Conservation (phyloP, 1,284 basidiomycete species). For the Golubevia pallescens region DNA sequence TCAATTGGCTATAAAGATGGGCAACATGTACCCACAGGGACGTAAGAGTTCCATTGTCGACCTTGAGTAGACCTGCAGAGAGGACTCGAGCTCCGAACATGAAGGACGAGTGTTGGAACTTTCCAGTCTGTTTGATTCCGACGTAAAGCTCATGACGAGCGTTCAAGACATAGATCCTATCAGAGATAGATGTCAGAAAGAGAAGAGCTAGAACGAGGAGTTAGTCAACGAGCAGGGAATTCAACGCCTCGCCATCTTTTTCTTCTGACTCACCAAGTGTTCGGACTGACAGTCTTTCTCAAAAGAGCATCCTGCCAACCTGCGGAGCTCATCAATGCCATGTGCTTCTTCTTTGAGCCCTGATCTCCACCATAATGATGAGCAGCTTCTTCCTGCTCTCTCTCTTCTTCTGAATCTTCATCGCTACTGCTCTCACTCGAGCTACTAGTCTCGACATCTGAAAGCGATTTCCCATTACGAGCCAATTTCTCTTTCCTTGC, state of each 20-base stretch:
- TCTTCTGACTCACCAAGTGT: constrained; percentile 1
- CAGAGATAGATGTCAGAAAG: no score
- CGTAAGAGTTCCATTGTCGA: constrained; percentile 33
- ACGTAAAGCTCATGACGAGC: constrained; percentile 44
- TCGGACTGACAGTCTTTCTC: constrained; percentile 24
- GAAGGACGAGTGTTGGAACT: constrained; percentile 51
- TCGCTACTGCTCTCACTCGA: constrained; percentile 19
- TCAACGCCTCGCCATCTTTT: no score
- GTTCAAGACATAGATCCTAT: constrained; percentile 50
- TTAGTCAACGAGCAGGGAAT: no score
- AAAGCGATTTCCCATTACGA: constrained; percentile 10
- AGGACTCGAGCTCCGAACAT: constrained; percentile 45
- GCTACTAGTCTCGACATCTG: constrained; percentile 6
- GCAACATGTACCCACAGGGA: no score
- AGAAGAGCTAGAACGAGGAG: no score
- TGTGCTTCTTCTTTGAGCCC: constrained; percentile 17
- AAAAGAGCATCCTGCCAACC: constrained; percentile 37
- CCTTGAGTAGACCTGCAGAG: constrained; percentile 40
- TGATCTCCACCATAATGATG: constrained; percentile 29
- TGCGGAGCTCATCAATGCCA: constrained; percentile 14
- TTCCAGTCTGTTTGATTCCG: constrained; percentile 49
- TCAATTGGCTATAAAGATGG: no score
- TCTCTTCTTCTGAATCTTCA: constrained; percentile 15
- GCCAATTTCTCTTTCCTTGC: constrained; percentile 7
- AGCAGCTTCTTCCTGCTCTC: constrained; percentile 13